phyloP scores from a whole-genome alignment of 148 eudicot species.

The Silene uniflora region DNA sequence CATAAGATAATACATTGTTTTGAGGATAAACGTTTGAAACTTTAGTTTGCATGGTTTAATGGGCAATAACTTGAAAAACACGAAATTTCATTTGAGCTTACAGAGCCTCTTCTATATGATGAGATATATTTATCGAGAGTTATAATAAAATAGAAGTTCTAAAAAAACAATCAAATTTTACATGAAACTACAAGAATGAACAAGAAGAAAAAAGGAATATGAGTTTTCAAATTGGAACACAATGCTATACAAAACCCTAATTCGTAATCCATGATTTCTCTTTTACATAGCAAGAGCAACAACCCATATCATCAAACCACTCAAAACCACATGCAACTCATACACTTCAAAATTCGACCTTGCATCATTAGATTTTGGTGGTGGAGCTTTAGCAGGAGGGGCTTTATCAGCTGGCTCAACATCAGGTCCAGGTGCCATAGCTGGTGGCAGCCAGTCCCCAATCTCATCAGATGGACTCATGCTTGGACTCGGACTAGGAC shows the following conservation, averaged over 20 bases:
- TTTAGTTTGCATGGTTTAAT: too few relatives aligned
- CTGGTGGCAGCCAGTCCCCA: conserved; percentile 26
- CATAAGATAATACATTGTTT: too few relatives aligned
- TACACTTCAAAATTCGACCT: neutral
- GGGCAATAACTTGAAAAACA: too few relatives aligned
- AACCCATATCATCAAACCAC: conserved; percentile 25
- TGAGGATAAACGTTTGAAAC: too few relatives aligned
- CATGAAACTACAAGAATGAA: neutral
- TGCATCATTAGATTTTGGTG: conserved; percentile 6
- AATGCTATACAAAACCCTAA: conserved; percentile 10
- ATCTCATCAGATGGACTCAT: conserved; percentile 20
- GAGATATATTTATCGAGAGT: too few relatives aligned
- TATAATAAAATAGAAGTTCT: too few relatives aligned
- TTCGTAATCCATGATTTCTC: neutral
- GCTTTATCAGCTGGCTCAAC: conserved; percentile 23
- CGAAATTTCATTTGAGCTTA: too few relatives aligned
- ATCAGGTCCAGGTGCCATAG: conserved; percentile 15
- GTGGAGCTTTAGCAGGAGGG: neutral
- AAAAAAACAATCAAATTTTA: too few relatives aligned
- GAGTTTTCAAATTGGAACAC: neutral
- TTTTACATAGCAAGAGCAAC: conserved; percentile 19
- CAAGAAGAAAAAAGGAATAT: neutral
- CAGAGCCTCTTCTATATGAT: too few relatives aligned
- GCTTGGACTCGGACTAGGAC: neutral
- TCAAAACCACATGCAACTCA: conserved; percentile 16